Base-by-base conservation (phyloP, 108 stramenopile species). In the Mayamaea pseudoterrestris region DNA sequence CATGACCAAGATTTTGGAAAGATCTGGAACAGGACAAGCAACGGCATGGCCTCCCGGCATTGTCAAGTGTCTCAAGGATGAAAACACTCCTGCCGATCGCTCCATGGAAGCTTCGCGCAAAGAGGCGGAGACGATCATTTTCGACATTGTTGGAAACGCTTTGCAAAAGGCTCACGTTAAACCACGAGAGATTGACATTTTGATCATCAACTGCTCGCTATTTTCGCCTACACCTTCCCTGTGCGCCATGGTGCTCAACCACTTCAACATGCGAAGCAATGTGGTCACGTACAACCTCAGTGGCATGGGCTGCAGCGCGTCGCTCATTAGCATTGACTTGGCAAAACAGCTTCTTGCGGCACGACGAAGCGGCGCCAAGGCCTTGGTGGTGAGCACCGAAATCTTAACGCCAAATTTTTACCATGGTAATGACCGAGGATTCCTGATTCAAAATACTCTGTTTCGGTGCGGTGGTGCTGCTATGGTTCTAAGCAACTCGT, bases 41-140 rank as follows among this genome's bases (percentile, higher is more conserved):
- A 98, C 97, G 9, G 94, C 94, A 5, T 98, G 97, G 97, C 97
- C 97, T 26, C 97, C 97, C 5, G 95, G 93, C 13, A 96, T 95
- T 54, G 65, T 72, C 9, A 67, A 78, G 44, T 76, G 83, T 57
- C 66, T 95, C n/a, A 27, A 78, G 39, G 30, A 68, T 0, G 30
- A 23, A 27, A 39, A 54, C n/a, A 31, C n/a, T 13, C 30, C 55
- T 5, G 68, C 88, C 0, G 95, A 96, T 66, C 61, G 73, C 34
- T 83, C 84, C 32, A 87, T 94, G 4, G 83, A 80, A 17, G 94
- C 74, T 0, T 81, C 91, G 43, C 74, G 97, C 27, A 70, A 85
- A 44, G 97, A 98, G 60, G 86, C 89, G 5, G 90, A 95, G 60
- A 74, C 69, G 34, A 90, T 97, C n/a, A 85, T 97, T 31, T 93